Conservation (phyloP, 2,329 filamentous ascomycete species). For the Arthrobotrys iridis region DNA sequence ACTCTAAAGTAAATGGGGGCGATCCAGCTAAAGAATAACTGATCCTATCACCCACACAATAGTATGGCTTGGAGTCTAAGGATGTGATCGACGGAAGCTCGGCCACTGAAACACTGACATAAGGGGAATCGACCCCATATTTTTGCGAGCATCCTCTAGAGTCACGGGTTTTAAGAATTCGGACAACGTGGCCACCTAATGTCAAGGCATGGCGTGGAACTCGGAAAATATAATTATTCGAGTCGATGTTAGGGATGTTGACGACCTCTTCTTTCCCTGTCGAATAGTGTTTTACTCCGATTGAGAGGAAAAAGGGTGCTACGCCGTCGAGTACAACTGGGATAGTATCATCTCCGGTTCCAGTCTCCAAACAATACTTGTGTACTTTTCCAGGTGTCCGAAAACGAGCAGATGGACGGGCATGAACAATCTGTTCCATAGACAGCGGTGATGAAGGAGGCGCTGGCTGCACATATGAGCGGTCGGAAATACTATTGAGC, state of each 20-base stretch:
- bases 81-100: slow-evolving; percentile 91
- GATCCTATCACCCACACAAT: slow-evolving; percentile 94
- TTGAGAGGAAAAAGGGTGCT: slow-evolving; percentile 87
- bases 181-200: slow-evolving; percentile 87
- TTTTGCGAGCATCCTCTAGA: slow-evolving; percentile 84
- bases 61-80: slow-evolving; percentile 80
- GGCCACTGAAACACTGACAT: slow-evolving; percentile 90
- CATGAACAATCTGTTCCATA: slow-evolving; percentile 83
- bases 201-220: slow-evolving; percentile 86
- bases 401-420: slow-evolving; percentile 83
- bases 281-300: slow-evolving; percentile 92
- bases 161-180: slow-evolving; percentile 89
- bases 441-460: slow-evolving; percentile 70
- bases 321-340: slow-evolving; percentile 84
- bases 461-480: slow-evolving; percentile 81
- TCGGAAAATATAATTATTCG: slow-evolving; percentile 78
- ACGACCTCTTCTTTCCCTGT: slow-evolving; percentile 81
- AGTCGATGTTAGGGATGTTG: slow-evolving; percentile 79
- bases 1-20: slow-evolving; percentile 90
- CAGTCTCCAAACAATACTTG: slow-evolving; percentile 90
- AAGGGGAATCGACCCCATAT: slow-evolving; percentile 74
- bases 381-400: slow-evolving; percentile 88
- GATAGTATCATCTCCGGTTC: slow-evolving; percentile 83
- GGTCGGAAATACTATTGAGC: slow-evolving; percentile 83
- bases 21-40: slow-evolving; percentile 90